These are phyloP conservation scores for Dendrocalamus sinicus DNA, from an alignment of 176 grass and related monocot species.

Conservation along the genomic window DNA sequence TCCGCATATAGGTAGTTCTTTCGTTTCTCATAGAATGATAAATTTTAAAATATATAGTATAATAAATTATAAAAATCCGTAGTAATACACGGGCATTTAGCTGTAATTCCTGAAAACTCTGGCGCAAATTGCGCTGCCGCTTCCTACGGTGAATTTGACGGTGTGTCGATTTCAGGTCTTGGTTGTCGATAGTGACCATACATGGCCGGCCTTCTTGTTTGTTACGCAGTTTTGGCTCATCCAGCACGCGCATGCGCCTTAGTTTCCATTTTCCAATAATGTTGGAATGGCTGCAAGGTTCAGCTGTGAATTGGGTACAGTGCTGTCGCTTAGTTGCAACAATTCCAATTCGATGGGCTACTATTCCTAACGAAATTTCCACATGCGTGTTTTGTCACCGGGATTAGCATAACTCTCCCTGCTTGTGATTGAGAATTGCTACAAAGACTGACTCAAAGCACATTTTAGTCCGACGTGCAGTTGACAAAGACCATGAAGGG, in stretches of 20 bases:
- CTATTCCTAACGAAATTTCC: slow-evolving; percentile 9
- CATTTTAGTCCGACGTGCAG: not conserved
- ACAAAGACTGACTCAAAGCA: not conserved
- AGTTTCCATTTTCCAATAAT: slow-evolving; percentile 13
- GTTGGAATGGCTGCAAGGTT: not conserved
- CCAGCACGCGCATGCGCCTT: not conserved
- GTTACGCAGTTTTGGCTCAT: not conserved
- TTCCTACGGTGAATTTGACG: not conserved
- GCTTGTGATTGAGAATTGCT: slow-evolving; percentile 3
- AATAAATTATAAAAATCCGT: too few species aligned
- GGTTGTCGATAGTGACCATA: not conserved
- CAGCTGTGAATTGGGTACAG: not conserved
- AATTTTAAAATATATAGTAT: too few species aligned
- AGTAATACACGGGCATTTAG: too few species aligned
- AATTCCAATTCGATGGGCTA: slow-evolving; percentile 4
- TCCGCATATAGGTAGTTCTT: too few species aligned
- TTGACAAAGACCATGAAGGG: too few species aligned
- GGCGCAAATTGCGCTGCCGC: not conserved
- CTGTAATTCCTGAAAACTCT: not conserved
- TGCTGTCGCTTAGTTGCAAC: not conserved
- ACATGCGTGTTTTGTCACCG: not conserved
- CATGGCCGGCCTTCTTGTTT: not conserved
- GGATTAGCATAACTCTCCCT: not conserved
- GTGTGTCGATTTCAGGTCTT: not conserved
- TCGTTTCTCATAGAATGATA: too few species aligned